phyloP scores from a whole-genome alignment of 805 yeast species.

The Myxozyma nipponensis region DNA sequence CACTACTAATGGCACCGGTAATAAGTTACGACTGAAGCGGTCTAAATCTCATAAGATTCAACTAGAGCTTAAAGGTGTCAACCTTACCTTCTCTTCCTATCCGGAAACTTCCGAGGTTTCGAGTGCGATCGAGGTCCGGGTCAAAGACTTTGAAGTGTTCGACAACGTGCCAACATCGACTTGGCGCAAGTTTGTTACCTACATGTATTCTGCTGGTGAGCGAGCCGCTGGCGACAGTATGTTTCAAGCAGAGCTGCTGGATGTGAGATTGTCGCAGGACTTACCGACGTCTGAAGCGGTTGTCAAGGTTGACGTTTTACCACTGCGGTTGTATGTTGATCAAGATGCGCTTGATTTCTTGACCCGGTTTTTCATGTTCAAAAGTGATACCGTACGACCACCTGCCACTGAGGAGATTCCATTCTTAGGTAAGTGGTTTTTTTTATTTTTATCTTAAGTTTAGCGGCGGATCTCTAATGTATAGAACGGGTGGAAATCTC shows the following conservation, averaged over 20 bases:
- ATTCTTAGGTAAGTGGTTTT: conserved; percentile 21
- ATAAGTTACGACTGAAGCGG: conserved; percentile 57
- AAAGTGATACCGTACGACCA: conserved; percentile 46
- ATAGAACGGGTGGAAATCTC: conserved; percentile 57
- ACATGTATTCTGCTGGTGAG: conserved; percentile 64
- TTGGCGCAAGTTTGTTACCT: conserved; percentile 80
- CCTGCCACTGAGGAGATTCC: conserved; percentile 25
- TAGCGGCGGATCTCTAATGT: too few species aligned
- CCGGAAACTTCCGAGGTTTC: conserved; percentile 40
- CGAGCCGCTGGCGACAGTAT: conserved; percentile 66
- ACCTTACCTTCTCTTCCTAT: conserved; percentile 45
- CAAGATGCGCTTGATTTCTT: conserved; percentile 89
- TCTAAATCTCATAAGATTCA: conserved; percentile 58
- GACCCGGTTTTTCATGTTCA: conserved; percentile 74
- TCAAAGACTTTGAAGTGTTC: conserved; percentile 55
- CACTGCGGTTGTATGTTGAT: conserved; percentile 79
- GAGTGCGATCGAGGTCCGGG: conserved; percentile 42
- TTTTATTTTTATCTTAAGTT: not conserved
- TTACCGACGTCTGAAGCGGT: conserved; percentile 68
- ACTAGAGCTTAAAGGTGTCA: conserved; percentile 54
- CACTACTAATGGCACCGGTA: conserved; percentile 17
- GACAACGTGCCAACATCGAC: conserved; percentile 85
- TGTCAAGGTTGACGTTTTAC: conserved; percentile 50
- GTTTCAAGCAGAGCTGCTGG: conserved; percentile 51
- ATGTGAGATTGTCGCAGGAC: conserved; percentile 59